Base-by-base conservation (phyloP, 2,329 filamentous ascomycete genomes). In the Periconia digitata region DNA sequence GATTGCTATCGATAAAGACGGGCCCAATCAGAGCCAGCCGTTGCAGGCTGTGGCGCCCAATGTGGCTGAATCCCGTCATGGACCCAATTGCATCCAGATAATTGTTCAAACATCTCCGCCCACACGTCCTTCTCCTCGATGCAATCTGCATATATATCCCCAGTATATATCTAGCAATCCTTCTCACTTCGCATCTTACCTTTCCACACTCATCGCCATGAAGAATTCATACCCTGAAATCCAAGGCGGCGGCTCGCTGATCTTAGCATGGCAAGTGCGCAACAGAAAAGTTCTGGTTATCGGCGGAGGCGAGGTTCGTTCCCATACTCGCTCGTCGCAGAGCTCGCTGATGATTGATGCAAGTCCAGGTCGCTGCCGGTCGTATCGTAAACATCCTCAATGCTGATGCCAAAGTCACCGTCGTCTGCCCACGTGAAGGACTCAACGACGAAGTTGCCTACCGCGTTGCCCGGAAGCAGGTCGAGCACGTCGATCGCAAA, bases 321-420 rank as follows among this genome's bases (percentile, higher is more conserved):
- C 8, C 16, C 6, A 34, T 8, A 34, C 22, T 17, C 23, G 18
- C 38, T 22, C 32, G 21, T 46, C 47, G 37, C 46, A 36, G 40
- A 51, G 47, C 56, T 45, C 62, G 35, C 22, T 64, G 66, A 67
- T 62, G 39, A 54, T 70, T 72, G 62, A 72, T 67, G 50, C 44
- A 61, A 70, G 52, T 51, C 50, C 70, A 97, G 94, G 94, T 99
- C 56, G 94, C 94, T 50, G 92, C 94, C 46, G 92, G 92, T 47
- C 90, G 94, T 52, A 95, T 99, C 62, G 81, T 96, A 51, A 90
- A 95, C 74, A 86, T 92, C 52, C 90, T 96, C 74, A 95, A 96
- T 69, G 94, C 94, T 72, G 92, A 97, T 64, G 94, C 92, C 66
- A 83, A 84, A 69, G 89, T 99, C 47, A 92, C 87, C 17, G 85